Evolutionary conservation across 2,329 filamentous ascomycete genomes (phyloP), one percentile per base, ranked within the genome.

Genomic region (Mollisia scopiformis): DNA sequence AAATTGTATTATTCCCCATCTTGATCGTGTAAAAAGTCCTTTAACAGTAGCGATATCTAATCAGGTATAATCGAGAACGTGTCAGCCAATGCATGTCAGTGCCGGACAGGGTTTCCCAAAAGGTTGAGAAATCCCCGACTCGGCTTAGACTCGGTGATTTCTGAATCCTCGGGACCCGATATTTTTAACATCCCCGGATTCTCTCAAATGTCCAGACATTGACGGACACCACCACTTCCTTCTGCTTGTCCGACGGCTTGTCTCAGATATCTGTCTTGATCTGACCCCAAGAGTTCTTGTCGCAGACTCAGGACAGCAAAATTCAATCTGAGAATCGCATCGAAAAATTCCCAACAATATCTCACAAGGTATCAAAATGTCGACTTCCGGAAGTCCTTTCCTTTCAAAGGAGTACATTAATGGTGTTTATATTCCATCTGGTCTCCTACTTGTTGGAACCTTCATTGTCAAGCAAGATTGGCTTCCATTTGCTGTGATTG

Each of bases 361-460:
- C 55, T 35, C 52, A 62, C 54, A 59, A 56, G 51, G 63, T 27
- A 46, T 58, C 33, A 47, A 19, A 46, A 67, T 61, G 62, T 65
- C 59, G 46, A 52, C 54, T 51, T 49, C 49, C 27, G 43, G 53
- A 46, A 67, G 63, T 31, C 57, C 62, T 55, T 66, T 60, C 50
- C 43, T 68, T 51, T 82, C 88, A 65, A 82, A 82, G 68, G 82
- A 87, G 71, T 92, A 89, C 73, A 78, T 94, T 73, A 87, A 92
- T 77, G 91, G 90, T 73, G 85, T 96, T 71, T 93, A 94, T 76
- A 88, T 96, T 72, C 93, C 93, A 64, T 89, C 88, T n/a, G 86
- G 83, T 62, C 84, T 97, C 35, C 79, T 97, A 62, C 80, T 97
- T 62, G 77, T 92, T 55, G 92, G 92, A 69, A 88, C 87, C 46